Base-by-base conservation (phyloP, 1,139 yeast species). In the Pichia sp. region DNA sequence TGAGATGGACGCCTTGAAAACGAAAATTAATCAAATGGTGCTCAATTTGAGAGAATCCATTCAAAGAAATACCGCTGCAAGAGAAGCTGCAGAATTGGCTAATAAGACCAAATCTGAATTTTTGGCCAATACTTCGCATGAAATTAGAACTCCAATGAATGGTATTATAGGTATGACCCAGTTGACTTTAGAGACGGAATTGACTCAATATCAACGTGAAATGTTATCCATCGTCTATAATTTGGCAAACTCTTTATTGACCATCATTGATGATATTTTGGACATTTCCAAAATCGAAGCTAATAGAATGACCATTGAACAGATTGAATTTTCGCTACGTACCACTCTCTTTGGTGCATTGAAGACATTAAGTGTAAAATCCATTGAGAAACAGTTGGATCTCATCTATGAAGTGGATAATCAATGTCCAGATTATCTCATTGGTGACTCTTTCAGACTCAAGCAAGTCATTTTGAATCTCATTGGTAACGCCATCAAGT, bases 101-200 rank as follows among this genome's bases (percentile, higher is more conserved):
- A 85, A 85, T 57, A 71, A 84, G 50, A 87, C 94, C n/a, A 85
- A 85, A 59, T 83, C 94, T 5, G 95, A 85, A 58, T 85, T 85
- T 56, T 69, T 85, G 62, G 94, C 94, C 26, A 85, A 85, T 52
- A 85, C 85, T 78, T 84, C 94, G 4, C 95, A 85, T 62, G 95
- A 85, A 60, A 82, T 85, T 51, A 70, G 95, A 59, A 85, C 95
- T 5, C 95, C 95, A 18, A 80, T 85, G 73, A 85, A 85, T 57
- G 95, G 95, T 65, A 85, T 85, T 35, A 81, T 85, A 52, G 94
- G 94, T 53, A 85, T 85, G 91, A 85, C 94, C 2, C 94, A 85
- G 58, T 64, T 85, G 48, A 82, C 94, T 0, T 67, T 85, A 39
- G 95, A 85, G 51, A 84, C 94, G 0, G 91, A 84, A 53, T 66